These are phyloP conservation scores for Mycena alexandri DNA, from an alignment of 768 basidiomycete species.

Conservation along the genomic window DNA sequence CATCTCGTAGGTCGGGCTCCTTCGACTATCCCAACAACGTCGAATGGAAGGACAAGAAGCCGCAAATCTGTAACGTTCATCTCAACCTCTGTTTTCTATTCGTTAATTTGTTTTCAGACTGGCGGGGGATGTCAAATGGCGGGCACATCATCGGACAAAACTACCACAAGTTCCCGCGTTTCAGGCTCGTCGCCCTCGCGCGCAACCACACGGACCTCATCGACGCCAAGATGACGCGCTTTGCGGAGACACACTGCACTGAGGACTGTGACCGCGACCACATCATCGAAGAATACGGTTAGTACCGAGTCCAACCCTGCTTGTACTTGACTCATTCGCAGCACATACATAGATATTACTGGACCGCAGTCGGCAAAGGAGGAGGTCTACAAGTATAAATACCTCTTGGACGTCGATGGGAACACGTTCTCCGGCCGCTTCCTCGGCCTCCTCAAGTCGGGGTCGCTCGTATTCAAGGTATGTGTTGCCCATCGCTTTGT, in stretches of 20 bases:
- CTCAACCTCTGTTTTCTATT: not conserved
- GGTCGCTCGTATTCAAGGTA: conserved; percentile 40
- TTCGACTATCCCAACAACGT: conserved; percentile 34
- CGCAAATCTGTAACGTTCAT: conserved; percentile 19
- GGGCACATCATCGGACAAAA: conserved; percentile 38
- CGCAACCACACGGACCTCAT: conserved; percentile 38
- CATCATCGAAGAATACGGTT: conserved; percentile 34
- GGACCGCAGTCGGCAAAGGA: conserved; percentile 35
- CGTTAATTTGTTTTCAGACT: conserved; percentile 20
- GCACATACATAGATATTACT: conserved; percentile 17
- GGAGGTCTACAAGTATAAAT: conserved; percentile 37
- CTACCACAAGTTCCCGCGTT: conserved; percentile 39
- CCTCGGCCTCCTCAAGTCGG: conserved; percentile 32
- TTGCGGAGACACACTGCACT: conserved; percentile 36
- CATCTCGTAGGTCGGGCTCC: conserved; percentile 19
- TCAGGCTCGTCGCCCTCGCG: conserved; percentile 35
- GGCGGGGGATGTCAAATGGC: conserved; percentile 40
- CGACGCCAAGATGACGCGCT: conserved; percentile 39
- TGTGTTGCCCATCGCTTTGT: not conserved
- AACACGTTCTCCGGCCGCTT: conserved; percentile 39
- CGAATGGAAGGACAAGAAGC: conserved; percentile 35
- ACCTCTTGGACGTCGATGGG: conserved; percentile 37
- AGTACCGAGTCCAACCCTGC: no score
- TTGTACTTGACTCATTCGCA: no score
- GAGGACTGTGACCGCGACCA: conserved; percentile 35